Evolutionary conservation across 2,329 filamentous ascomycete species (phyloP), one percentile per base, ranked within the genome.

Genomic region (Botryotinia narcissicola): DNA sequence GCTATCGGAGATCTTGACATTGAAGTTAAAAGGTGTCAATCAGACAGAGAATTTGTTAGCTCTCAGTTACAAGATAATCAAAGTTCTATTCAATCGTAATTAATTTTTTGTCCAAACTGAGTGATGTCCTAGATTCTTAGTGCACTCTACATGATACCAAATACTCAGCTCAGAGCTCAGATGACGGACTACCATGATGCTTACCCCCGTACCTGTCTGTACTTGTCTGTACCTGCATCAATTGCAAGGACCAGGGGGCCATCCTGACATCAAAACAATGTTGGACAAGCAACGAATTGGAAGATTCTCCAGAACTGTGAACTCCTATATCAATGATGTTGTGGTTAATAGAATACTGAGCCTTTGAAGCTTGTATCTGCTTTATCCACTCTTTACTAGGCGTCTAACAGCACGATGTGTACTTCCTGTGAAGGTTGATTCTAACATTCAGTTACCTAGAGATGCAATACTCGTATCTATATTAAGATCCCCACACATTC

Each of bases 241-340:
- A 44, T 61, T 61, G 48, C 68, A 70, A 32, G 68, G 68, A 61
- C 54, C 54, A 70, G 70, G 70, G 51, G 51, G 51, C 0, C 8
- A 71, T 54, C n/a, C n/a, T 44, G 12, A 54, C 22, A 71, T 40
- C 25, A 64, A 54, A 61, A 71, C 61, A 44, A 61, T 32, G 60
- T 72, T 54, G 70, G 70, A 72, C n/a, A 48, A 72, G 70, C 70
- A 72, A 72, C 70, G n/a, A n/a, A 40, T 40, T 29, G 44, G 32
- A 54, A 29, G 37, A 48, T 12, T 62, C 18, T 60, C 69, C n/a
- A 25, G 25, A 54, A n/a, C 40, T 32, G 18, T 29, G n/a, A 29
- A 40, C 14, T 68, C n/a, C 25, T 40, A n/a, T 42, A 29, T 20
- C 10, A 16, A 40, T 29, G 22, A 40, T 40, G 10, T 20, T 9